Evolutionary conservation across 1,139 yeast species (phyloP), one percentile per base, ranked within the genome.

Genomic region (Keqinozyma sinolaborantium): DNA sequence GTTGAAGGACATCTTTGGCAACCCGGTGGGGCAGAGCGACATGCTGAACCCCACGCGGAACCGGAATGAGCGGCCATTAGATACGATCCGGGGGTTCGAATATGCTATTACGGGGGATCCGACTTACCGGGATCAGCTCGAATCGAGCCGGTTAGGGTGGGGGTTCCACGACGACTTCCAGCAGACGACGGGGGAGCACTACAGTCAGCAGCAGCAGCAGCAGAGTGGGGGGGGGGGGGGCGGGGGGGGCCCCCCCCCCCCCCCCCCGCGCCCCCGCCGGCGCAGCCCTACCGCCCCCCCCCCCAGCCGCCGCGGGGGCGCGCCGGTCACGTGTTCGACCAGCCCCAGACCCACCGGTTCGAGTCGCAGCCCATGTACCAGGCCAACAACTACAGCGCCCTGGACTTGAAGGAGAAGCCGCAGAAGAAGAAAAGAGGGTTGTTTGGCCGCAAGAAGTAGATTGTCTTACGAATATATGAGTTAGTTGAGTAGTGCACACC

Each of bases 61-160:
- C 12, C 75, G 97, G 54, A 88, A 88, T 57, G 98, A 92, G 64
- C 77, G 98, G 46, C 98, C 98, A 3, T 64, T 92, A 51, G 98
- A 94, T 58, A 92, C 98, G 2, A 88, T 92, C 48, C 70, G 97
- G 42, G 75, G 85, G 4, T 92, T 92, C 59, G 97, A 92, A 64
- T 92, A 83, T 53, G 81, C 96, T 21, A 86, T 92, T 41, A 83
- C 95, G 4, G 97, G 97, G 28, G 96, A 90, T 56, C 65, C 72
- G 34, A 58, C 74, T 16, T 82, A 83, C 63, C 74, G 81, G 33
- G 92, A 85, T 38, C 88, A 85, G 50, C 71, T 87, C 53, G 97
- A 90, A 58, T 72, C 90, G 7, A 73, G 73, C 14, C 64, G 78
- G 24, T 70, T 83, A 33, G 97, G 97, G 16, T 88, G 95, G 83